Percentiles rank a stretch among this genome's conserved stretches.
These are phyloP conservation scores for Zymoseptoria crescenta DNA, from an alignment of 2,329 filamentous ascomycete genomes.

Conservation along the genomic window DNA sequence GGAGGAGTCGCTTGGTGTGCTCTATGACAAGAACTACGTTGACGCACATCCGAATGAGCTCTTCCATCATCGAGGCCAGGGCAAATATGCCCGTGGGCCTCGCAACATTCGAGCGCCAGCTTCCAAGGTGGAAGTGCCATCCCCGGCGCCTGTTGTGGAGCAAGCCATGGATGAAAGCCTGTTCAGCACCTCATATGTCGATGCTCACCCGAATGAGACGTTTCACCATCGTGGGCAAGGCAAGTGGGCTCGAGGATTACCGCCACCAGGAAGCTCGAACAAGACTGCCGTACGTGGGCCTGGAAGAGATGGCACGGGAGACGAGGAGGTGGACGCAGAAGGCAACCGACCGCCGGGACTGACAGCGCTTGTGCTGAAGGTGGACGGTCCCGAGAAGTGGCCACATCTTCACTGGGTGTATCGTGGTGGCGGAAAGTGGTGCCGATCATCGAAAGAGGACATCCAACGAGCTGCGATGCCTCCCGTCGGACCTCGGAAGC, in stretches of 20 bases:
- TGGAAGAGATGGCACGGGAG: slow-evolving; percentile 8
- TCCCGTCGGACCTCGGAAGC: slow-evolving; percentile 4
- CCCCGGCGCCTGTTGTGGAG: background rate
- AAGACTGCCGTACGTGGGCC: slow-evolving; percentile 25
- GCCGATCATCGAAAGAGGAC: slow-evolving; percentile 22
- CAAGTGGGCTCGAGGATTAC: slow-evolving; percentile 24
- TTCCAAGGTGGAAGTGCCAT: background rate
- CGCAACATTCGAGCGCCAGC: background rate
- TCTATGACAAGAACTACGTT: slow-evolving; percentile 20
- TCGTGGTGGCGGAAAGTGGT: slow-evolving; percentile 29
- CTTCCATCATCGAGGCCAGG: slow-evolving; percentile 22
- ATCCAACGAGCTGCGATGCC: slow-evolving; percentile 7
- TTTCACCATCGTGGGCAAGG: slow-evolving; percentile 27
- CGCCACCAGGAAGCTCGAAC: slow-evolving; percentile 18
- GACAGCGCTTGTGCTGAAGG: slow-evolving; percentile 21
- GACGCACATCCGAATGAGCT: slow-evolving; percentile 20
- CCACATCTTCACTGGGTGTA: slow-evolving; percentile 26
- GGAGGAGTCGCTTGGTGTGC: slow-evolving; percentile 5
- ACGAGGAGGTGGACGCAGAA: slow-evolving; percentile 12
- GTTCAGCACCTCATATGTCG: slow-evolving; percentile 20
- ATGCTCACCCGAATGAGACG: slow-evolving; percentile 20
- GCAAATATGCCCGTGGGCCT: slow-evolving; percentile 18
- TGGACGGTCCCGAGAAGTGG: slow-evolving; percentile 27
- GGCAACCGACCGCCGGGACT: slow-evolving; percentile 13
- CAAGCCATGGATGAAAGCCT: slow-evolving; percentile 7